These are phyloP conservation scores for Ascocoryne sarcoides DNA, from an alignment of 2,329 filamentous ascomycete genomes.

Conservation along the genomic window DNA sequence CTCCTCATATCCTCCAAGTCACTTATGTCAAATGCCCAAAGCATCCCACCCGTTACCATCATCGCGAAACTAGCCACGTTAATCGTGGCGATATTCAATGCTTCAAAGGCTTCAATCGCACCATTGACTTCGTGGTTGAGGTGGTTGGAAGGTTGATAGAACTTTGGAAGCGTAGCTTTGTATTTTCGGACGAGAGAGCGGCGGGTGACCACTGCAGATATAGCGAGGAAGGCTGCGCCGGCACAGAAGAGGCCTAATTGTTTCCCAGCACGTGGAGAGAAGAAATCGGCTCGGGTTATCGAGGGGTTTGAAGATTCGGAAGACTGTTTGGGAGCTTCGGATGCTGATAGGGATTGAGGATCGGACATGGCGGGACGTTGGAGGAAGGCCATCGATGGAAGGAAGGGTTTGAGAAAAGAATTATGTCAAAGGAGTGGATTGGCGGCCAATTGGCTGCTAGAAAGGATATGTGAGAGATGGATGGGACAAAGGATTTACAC, in stretches of 20 bases:
- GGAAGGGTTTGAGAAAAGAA: background rate
- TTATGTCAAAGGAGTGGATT: constrained; percentile 10
- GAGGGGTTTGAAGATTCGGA: background rate
- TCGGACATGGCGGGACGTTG: constrained; percentile 15
- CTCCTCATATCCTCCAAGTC: constrained; percentile 54
- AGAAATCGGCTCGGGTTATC: constrained; percentile 23
- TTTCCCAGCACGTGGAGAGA: constrained; percentile 31
- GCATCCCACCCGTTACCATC: constrained; percentile 61
- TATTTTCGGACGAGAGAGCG: constrained; percentile 60
- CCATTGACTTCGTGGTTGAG: constrained; percentile 47
- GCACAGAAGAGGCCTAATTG: constrained; percentile 65
- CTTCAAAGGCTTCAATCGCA: constrained; percentile 68
- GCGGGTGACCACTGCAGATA: constrained; percentile 63
- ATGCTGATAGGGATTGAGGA: constrained; percentile 5
- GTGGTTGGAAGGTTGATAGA: constrained; percentile 58
- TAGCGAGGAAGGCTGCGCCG: constrained; percentile 65
- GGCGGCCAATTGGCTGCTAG: background rate
- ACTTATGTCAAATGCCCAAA: constrained; percentile 73
- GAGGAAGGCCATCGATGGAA: constrained; percentile 17
- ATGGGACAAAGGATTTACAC: too few relatives aligned
- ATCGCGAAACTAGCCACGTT: constrained; percentile 72
- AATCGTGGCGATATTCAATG: constrained; percentile 76
- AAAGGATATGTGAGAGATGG: constrained; percentile 14
- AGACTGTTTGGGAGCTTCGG: constrained; percentile 3
- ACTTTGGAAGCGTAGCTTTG: constrained; percentile 54